These are phyloP conservation scores for Fusarium hostae DNA, from an alignment of 2,329 filamentous ascomycete species.

Conservation along the genomic window DNA sequence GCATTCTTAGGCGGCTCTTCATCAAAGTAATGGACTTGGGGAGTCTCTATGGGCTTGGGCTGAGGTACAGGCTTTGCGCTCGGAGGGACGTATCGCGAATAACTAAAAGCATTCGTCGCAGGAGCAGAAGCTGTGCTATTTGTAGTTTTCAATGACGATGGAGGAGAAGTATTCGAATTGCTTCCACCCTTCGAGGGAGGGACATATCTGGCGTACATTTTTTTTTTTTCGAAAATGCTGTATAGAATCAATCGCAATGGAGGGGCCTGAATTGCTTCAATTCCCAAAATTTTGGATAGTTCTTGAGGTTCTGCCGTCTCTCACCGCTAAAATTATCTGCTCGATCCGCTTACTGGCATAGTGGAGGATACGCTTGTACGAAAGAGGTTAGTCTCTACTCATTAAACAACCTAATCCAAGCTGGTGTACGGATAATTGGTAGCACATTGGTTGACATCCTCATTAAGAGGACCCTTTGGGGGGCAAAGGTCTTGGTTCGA, in stretches of 20 bases:
- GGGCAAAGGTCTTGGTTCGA: too few relatives aligned
- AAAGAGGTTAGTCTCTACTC: not conserved
- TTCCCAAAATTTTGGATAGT: conserved; percentile 51
- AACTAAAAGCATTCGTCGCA: conserved; percentile 43
- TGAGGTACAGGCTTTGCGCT: conserved; percentile 40
- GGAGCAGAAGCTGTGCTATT: conserved; percentile 1
- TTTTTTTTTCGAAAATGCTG: conserved; percentile 15
- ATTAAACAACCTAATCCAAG: too few relatives aligned
- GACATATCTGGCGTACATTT: conserved; percentile 58
- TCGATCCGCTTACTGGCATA: not conserved
- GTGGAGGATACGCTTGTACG: not conserved
- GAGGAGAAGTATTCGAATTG: not conserved
- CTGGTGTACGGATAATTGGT: too few relatives aligned
- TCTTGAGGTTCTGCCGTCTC: conserved; percentile 49
- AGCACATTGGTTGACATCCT: not conserved
- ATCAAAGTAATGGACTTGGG: conserved; percentile 44
- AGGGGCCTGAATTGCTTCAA: conserved; percentile 23
- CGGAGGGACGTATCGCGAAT: conserved; percentile 56
- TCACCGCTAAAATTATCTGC: conserved; percentile 52
- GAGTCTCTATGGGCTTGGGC: conserved; percentile 3
- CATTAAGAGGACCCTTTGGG: too few relatives aligned
- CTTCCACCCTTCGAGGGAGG: conserved; percentile 46
- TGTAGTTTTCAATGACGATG: not conserved
- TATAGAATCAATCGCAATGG: conserved; percentile 16
- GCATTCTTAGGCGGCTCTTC: conserved; percentile 43